A percentile compares a stretch with the other conserved stretches of the same genome.
Conservation (phyloP, 1,284 basidiomycete genomes). For the Ustilago bromivora region DNA sequence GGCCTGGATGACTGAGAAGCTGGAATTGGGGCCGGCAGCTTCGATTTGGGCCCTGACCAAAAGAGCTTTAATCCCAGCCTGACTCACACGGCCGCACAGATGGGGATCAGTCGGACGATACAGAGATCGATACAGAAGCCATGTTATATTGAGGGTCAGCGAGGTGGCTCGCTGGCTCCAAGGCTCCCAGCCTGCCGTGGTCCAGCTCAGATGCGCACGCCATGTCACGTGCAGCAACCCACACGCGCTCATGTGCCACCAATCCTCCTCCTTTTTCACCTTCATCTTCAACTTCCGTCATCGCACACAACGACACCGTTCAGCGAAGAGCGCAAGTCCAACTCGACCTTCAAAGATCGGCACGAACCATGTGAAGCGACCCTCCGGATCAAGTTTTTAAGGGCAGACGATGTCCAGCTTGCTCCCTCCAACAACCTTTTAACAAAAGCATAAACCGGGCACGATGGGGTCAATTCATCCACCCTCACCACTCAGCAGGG, state of each 20-base stretch:
- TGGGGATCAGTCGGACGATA: too few relatives aligned
- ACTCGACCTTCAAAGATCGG: too few relatives aligned
- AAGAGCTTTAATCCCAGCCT: background rate
- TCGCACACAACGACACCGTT: background rate
- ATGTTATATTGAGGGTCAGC: too few relatives aligned
- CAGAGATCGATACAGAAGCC: too few relatives aligned
- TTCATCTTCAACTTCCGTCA: background rate
- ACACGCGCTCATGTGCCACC: too few relatives aligned
- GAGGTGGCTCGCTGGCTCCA: too few relatives aligned
- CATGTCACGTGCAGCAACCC: too few relatives aligned
- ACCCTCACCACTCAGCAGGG: constrained; percentile 28
- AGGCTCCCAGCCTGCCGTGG: too few relatives aligned
- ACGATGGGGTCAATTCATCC: constrained; percentile 18
- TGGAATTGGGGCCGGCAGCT: background rate
- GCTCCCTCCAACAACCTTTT: background rate
- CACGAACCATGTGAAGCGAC: background rate
- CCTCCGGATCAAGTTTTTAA: background rate
- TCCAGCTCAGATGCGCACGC: too few relatives aligned
- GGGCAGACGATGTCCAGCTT: background rate
- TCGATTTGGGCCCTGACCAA: background rate
- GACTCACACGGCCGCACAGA: too few relatives aligned
- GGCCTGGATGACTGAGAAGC: background rate
- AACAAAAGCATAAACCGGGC: background rate
- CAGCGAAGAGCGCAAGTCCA: background rate
- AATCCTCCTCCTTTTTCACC: constrained; percentile 1